A percentile compares a stretch with the other conserved stretches of the same genome.
Conservation (phyloP, 1,284 basidiomycete genomes). For the Heliocybe sulcata region DNA sequence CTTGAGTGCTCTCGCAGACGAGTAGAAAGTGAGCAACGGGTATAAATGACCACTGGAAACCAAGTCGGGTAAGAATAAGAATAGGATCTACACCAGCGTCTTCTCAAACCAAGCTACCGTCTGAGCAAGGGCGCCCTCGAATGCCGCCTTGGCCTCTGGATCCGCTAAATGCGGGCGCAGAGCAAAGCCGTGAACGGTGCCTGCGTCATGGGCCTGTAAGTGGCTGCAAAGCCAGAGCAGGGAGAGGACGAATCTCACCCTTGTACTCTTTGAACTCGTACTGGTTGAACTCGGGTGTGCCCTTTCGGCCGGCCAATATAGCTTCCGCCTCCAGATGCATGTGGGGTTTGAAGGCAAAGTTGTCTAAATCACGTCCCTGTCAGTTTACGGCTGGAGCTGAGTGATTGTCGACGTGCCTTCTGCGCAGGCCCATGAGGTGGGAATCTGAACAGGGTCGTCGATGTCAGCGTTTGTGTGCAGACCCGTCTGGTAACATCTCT, state of each 20-base stretch:
- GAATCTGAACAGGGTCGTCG: constrained; percentile 19
- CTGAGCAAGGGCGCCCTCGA: constrained; percentile 29
- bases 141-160: constrained; percentile 31
- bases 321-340: constrained; percentile 35
- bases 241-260: constrained; percentile 29
- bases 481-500: background rate
- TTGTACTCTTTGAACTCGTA: constrained; percentile 52
- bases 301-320: constrained; percentile 33
- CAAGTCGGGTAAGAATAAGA: no score
- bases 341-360: constrained; percentile 33
- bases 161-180: constrained; percentile 32
- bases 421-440: constrained; percentile 47
- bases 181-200: constrained; percentile 42
- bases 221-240: background rate
- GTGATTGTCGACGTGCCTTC: constrained; percentile 45
- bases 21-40: no score
- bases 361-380: constrained; percentile 28
- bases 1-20: no score
- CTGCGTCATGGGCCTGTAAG: constrained; percentile 13
- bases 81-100: background rate
- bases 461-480: background rate
- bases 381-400: background rate
- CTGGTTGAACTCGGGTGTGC: constrained; percentile 33
- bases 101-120: constrained; percentile 9
- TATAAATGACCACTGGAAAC: no score